Evolutionary conservation across 169 alveolate genomes (phyloP), one percentile per base, ranked within the genome.

Genomic region (Plasmodium berghei): DNA sequence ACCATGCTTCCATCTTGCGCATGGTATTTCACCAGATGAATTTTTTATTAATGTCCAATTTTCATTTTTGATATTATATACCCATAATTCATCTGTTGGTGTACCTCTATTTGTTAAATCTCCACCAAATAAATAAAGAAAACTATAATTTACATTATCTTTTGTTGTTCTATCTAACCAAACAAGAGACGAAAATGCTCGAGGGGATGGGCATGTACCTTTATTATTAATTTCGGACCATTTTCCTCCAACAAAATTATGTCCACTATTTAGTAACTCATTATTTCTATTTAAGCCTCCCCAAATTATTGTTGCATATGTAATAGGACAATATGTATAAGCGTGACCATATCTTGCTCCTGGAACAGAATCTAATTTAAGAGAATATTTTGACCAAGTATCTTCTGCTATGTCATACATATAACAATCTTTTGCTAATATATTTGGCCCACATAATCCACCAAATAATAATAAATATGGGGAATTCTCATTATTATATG

Each of bases 51-150:
- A 59, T 56, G 70, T 52, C 91, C 91, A 85, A 55, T 18, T 70
- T 63, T 85, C 91, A 40, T 70, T 55, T 9, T 85, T 67, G 22
- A 85, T 56, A 85, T 85, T 85, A 70, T 85, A 85, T 34, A 85
- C 72, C 91, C 91, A 85, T 70, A 85, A 85, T 61, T 85, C 91
- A 85, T 85, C 87, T 45, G 91, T 85, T 34, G 91, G 87, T 58
- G 75, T 46, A 2, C 91, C 91, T 59, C 49, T 85, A 56, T 70
- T 85, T 22, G 72, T 69, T 46, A 72, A 58, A 72, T 85, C 91
- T 4, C 91, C 91, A 16, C 91, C 91, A 59, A 85, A 85, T 34
- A 85, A 40, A 58, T 85, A 85, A 26, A 85, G 73, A 61, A 67
- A 69, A 24, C 67, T 85, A 59, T 59, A 67, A 58, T 56, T 55